Evolutionary conservation across 805 yeast species (phyloP), one percentile per base, ranked within the genome.

Genomic region (Ogataea ramenticola): DNA sequence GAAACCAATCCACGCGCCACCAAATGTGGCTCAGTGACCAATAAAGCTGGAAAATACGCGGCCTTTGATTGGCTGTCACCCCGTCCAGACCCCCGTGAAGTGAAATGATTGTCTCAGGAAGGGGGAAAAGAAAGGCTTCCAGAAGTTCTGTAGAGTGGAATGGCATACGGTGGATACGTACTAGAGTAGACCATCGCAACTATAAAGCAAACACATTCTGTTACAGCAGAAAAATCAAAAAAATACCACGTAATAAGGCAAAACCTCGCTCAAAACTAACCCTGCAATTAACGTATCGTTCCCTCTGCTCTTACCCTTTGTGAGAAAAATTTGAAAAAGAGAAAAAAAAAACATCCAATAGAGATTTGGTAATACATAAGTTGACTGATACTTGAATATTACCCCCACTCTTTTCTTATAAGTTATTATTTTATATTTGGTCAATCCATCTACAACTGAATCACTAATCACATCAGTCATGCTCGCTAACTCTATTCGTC

Each of bases 401-500:
- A n/a, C n/a, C n/a, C n/a, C n/a, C n/a, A n/a, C 19, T 17, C 11
- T 20, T 16, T 17, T 32, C 19, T 32, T 34, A 4, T 16, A 19
- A 17, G 9, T 16, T 16, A 19, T 17, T 12, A 4, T 20, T 15
- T 32, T 7, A 32, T 32, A 15, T 14, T 29, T 29, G 12, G n/a
- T 29, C n/a, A 11, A 14, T 29, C n/a, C 4, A 14, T 11, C 12
- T 8, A 11, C n/a, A 29, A 8, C n/a, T 11, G 32, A 29, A 11
- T 4, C n/a, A 29, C n/a, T n/a, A 19, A 16, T 19, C 20, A n/a
- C 16, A 37, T 16, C 15, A 9, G 29, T 24, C 45, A 64, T 64
- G 68, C 60, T 64, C 46, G 56, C 66, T 39, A 52, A 55, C 51
- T 54, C 64, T 40, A 50, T 63, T 49, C 63, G 64, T 58, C 54